Base-by-base conservation (phyloP, 768 basidiomycete genomes). In the Leucocoprinus sp. region DNA sequence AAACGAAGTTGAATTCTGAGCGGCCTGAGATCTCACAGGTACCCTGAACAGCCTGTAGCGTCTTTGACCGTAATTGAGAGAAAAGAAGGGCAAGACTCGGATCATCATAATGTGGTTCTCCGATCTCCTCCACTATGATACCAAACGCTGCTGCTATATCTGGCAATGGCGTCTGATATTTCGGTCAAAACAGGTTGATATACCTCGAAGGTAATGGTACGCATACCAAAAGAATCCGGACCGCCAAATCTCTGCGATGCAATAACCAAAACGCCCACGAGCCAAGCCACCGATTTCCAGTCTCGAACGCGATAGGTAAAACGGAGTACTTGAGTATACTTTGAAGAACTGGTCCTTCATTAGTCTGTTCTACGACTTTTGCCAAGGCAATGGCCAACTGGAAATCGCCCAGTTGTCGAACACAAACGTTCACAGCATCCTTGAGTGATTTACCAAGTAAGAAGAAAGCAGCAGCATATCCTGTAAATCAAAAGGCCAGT, bases 381-480 rank as follows among this genome's bases (percentile, higher is more conserved):
- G 93, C 87, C 21, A 99, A 60, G 1, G 90, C 84, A 34, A 97
- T 62, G 1, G 92, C 96, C 18, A 99, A 71, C 55, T 95, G 92
- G 57, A 93, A 85, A 62, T 99, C 96, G 19, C 76, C 68, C 17
- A 99, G 66, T 43, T 98, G 89, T 53, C 78, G 85, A 21, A 96
- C 58, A 60, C 92, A 93, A 15, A 99, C 85, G 52, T 79, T 86
- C 24, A 93, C 86, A 2, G 95, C 93, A 53, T 98, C 96, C 61
- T 85, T 88, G 27, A 95, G 64, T 34, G 82, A 80, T 18, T 82
- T 84, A 6, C 91, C 95, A 0, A 99, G 76, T 33, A 99, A 71
- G 69, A 99, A 99, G 66, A 99, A 99, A 1, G 93, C 93, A 0
- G 93, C 93, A n/a, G 96, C 93, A 57, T 97, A 98, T 59, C 92